Evolutionary conservation across 768 basidiomycete genomes (phyloP).

Genomic region (Candolleomyces efflorescens): DNA sequence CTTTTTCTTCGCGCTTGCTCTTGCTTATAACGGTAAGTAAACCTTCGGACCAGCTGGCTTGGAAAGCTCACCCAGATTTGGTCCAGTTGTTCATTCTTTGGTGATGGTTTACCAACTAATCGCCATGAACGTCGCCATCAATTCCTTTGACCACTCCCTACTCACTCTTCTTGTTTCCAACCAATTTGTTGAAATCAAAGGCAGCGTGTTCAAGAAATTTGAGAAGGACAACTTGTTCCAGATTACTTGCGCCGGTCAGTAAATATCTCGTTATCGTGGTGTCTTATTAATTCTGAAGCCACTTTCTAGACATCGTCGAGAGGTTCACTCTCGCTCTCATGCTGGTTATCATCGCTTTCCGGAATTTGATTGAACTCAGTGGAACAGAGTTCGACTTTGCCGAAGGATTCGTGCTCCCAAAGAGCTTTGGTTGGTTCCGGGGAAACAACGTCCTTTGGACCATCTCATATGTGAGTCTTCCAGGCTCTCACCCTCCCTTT

Average conservation of each 20-base stretch:
- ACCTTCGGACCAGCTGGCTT: background rate
- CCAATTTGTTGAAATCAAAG: constrained; percentile 99
- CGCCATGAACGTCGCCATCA: constrained; percentile 94
- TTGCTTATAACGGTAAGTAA: constrained; percentile 73
- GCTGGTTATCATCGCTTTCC: constrained; percentile 86
- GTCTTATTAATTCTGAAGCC: background rate
- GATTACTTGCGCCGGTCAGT: constrained; percentile 90
- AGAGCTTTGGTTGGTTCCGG: constrained; percentile 80
- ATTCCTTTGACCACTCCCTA: constrained; percentile 95
- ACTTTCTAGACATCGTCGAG: constrained; percentile 86
- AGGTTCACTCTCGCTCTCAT: constrained; percentile 90
- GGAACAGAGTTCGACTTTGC: constrained; percentile 84
- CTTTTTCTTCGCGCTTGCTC: constrained; percentile 78
- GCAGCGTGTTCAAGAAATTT: constrained; percentile 98
- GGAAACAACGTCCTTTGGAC: constrained; percentile 80
- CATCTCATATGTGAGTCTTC: constrained; percentile 73
- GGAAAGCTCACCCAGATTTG: background rate
- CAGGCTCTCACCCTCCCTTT: background rate
- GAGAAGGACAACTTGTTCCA: constrained; percentile 99
- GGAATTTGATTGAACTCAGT: constrained; percentile 91
- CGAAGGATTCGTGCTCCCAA: constrained; percentile 69
- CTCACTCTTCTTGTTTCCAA: constrained; percentile 93
- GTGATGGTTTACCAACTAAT: constrained; percentile 96
- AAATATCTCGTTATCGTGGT: background rate
- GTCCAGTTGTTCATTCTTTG: constrained; percentile 81